Percentiles rank a stretch among this genome's conserved stretches.
These are phyloP conservation scores for Fusarium sp. DNA, from an alignment of 2,329 filamentous ascomycete genomes.

Conservation along the genomic window DNA sequence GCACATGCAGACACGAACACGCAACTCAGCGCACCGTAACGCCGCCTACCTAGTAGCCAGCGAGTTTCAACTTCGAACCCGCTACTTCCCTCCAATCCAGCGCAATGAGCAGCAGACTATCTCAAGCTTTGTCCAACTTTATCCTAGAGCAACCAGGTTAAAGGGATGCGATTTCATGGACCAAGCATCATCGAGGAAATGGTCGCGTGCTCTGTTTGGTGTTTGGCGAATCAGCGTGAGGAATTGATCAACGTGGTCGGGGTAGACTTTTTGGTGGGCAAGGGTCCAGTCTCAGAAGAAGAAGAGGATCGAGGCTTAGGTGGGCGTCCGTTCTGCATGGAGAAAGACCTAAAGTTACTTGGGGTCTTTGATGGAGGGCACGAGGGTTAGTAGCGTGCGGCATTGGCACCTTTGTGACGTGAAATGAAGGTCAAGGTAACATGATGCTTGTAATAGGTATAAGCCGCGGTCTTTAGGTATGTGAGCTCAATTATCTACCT, in stretches of 20 bases:
- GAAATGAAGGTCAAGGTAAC: constrained; percentile 8
- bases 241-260: constrained; percentile 49
- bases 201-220: constrained; percentile 52
- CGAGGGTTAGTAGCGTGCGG: constrained; percentile 12
- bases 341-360: constrained; percentile 12
- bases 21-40: constrained; percentile 17
- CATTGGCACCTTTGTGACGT: constrained; percentile 16
- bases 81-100: constrained; percentile 41
- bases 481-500: constrained; percentile 7
- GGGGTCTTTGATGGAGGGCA: constrained; percentile 13
- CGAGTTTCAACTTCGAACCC: constrained; percentile 37
- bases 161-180: constrained; percentile 45
- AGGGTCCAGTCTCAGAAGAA: constrained; percentile 33
- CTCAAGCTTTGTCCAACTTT: constrained; percentile 19
- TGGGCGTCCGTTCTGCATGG: constrained; percentile 27
- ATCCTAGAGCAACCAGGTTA: constrained; percentile 31
- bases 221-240: constrained; percentile 48
- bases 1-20: constrained; percentile 26
- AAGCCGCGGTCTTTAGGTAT: constrained; percentile 9
- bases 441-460: constrained; percentile 10
- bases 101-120: constrained; percentile 16
- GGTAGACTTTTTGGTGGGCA: constrained; percentile 38
- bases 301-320: constrained; percentile 35
- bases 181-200: constrained; percentile 56
- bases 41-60: constrained; percentile 9